phyloP scores from a whole-genome alignment of 2,329 filamentous ascomycete species.

The Arthrinium puccinioides region DNA sequence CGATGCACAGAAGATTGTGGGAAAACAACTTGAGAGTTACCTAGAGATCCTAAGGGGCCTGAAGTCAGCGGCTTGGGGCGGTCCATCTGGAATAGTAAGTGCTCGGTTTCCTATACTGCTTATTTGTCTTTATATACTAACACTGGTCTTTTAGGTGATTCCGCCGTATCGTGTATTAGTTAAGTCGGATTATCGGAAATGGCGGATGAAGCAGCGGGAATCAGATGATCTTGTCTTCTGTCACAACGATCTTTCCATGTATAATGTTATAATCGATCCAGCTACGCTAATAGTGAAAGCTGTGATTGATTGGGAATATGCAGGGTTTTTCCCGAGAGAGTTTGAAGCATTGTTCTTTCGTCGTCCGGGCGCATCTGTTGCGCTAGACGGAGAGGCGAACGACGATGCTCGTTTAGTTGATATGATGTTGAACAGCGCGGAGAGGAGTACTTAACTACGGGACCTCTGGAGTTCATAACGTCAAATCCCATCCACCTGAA shows the following conservation, averaged over 20 bases:
- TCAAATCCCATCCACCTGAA: no score
- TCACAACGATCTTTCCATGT: slow-evolving; percentile 6
- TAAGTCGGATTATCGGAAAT: background rate
- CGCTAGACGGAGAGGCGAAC: no score
- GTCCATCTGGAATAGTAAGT: slow-evolving; percentile 21
- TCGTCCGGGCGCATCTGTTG: no score
- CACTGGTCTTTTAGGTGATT: no score
- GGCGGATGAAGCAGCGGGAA: background rate
- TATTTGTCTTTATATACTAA: no score
- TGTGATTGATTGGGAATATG: slow-evolving; percentile 11
- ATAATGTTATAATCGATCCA: slow-evolving; percentile 6
- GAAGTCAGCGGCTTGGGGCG: slow-evolving; percentile 18
- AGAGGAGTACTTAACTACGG: no score
- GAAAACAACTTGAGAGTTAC: slow-evolving; percentile 17
- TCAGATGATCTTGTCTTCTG: background rate
- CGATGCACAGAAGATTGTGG: slow-evolving; percentile 15
- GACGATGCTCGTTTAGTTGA: no score
- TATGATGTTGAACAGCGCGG: no score
- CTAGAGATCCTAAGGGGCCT: slow-evolving; percentile 16
- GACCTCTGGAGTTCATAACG: no score
- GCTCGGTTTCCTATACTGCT: no score
- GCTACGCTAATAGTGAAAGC: slow-evolving; percentile 6
- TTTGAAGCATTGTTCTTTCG: no score
- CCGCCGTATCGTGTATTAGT: slow-evolving; percentile 7
- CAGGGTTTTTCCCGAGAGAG: slow-evolving; percentile 13